Base-by-base conservation (phyloP, 2,329 filamentous ascomycete species). In the Aspergillus hiratsukae region DNA sequence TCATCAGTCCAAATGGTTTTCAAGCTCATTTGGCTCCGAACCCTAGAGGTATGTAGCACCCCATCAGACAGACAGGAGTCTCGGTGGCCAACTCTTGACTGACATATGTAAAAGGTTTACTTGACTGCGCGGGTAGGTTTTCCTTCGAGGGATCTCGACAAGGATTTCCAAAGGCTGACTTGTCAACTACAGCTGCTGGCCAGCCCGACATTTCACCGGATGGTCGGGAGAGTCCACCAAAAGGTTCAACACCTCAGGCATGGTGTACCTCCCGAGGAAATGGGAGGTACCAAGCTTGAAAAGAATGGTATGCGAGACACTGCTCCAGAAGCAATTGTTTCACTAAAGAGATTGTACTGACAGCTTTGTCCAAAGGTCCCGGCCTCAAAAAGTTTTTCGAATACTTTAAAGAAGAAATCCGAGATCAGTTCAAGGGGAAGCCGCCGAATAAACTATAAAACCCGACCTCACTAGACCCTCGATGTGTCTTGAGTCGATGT, bases 341-440 rank as follows among this genome's bases (percentile, higher is more conserved):
- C 14, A 53, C 27, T 62, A 27, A 58, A 50, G 3, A 23, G 19
- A 40, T 29, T 21, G 19, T 50, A 19, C 49, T 59, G 48, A 57
- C 57, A 48, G 25, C 54, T 27, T 21, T 57, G 23, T 51, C 27
- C 48, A 3, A 37, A 68, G 69, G 65, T 55, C 63, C 63, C 23
- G 62, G 66, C 27, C 9, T 69, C 17, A 69, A 64, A 25, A 65
- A 70, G 43, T 75, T 77, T 53, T 43, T 74, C 19, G 60, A 67
- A 19, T 66, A 74, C 50, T 77, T 77, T 63, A 75, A 69, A 62
- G 74, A 77, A 58, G 75, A 77, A 55, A 61, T 77, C 49, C 72
- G 73, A 62, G 72, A 74, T 48, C 75, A 76, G 49, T 63, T 75
- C 43, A 76, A 73, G 55, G 72, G 73, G 31, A 72, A 70, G 28